Conservation (phyloP, 257 asterid genomes). For the Nicotiana sylvestris region DNA sequence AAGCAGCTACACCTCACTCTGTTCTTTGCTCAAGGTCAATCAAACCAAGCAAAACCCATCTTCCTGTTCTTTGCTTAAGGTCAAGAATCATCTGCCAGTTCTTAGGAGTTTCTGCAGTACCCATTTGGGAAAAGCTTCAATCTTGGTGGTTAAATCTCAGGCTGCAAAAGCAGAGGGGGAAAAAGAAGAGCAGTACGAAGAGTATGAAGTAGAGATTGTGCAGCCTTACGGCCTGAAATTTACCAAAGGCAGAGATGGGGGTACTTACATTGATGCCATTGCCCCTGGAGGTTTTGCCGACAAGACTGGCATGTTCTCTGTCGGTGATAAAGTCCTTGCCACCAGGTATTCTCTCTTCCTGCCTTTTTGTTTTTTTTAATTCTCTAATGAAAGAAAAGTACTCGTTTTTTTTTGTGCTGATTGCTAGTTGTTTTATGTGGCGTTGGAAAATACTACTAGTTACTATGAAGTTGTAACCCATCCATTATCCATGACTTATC, state of each 20-base stretch:
- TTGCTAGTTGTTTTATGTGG: background rate
- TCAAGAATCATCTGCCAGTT: constrained; percentile 26
- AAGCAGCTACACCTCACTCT: constrained; percentile 6
- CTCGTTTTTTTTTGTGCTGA: background rate
- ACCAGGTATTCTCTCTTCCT: constrained; percentile 52
- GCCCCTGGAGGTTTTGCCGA: constrained; percentile 82
- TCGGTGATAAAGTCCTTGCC: constrained; percentile 88
- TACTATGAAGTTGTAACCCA: too few relatives aligned
- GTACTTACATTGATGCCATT: constrained; percentile 90
- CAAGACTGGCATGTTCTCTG: constrained; percentile 66
- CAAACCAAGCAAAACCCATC: constrained; percentile 27
- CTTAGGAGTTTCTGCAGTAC: constrained; percentile 17
- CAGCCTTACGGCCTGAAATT: constrained; percentile 80
- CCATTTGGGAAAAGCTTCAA: constrained; percentile 18
- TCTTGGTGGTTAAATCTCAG: constrained; percentile 29
- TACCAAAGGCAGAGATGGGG: constrained; percentile 89
- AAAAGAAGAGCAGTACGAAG: constrained; percentile 32
- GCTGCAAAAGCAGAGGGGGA: background rate
- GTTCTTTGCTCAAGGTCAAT: constrained; percentile 39
- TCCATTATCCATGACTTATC: background rate
- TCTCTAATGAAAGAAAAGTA: too few relatives aligned
- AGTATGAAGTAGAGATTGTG: constrained; percentile 72
- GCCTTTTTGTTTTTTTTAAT: too few relatives aligned
- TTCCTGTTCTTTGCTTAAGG: constrained; percentile 34
- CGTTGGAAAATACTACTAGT: background rate